phyloP scores from a whole-genome alignment of 2,329 filamentous ascomycete genomes.

The Fusarium solani-melongenae region DNA sequence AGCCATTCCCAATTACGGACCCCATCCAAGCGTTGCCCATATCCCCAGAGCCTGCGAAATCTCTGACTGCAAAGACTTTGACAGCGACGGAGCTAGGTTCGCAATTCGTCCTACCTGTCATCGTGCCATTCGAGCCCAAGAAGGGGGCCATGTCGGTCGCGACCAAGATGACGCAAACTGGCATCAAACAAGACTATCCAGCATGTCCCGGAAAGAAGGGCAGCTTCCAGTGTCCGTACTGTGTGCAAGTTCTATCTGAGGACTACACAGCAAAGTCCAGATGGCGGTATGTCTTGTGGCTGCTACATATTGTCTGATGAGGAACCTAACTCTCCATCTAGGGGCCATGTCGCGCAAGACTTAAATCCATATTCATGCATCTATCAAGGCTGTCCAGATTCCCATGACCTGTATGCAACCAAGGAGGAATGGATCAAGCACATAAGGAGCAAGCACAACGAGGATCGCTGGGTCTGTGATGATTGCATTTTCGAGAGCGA shows the following conservation, averaged over 20 bases:
- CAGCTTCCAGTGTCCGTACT: slow-evolving; percentile 3
- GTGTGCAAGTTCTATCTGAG: neutral
- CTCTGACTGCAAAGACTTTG: neutral
- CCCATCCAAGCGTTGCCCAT: neutral
- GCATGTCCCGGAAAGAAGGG: neutral
- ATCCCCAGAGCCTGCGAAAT: neutral
- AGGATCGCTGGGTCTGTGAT: slow-evolving; percentile 7
- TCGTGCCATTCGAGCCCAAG: neutral
- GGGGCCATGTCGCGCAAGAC: neutral
- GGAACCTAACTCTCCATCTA: neutral
- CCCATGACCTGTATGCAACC: neutral
- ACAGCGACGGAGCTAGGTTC: neutral
- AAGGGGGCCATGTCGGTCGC: neutral
- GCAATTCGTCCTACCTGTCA: neutral
- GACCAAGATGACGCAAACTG: slow-evolving; percentile 6
- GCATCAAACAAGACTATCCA: slow-evolving; percentile 5
- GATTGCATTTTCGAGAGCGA: slow-evolving; percentile 3
- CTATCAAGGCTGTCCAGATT: neutral
- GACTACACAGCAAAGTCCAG: neutral
- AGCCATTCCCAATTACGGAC: neutral
- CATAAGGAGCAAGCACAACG: neutral
- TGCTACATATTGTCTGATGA: neutral
- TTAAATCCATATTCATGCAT: neutral
- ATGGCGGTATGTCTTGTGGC: neutral
- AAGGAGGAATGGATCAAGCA: neutral